Base-by-base conservation (phyloP, 441 rosid species). In the Gossypium davidsonii region DNA sequence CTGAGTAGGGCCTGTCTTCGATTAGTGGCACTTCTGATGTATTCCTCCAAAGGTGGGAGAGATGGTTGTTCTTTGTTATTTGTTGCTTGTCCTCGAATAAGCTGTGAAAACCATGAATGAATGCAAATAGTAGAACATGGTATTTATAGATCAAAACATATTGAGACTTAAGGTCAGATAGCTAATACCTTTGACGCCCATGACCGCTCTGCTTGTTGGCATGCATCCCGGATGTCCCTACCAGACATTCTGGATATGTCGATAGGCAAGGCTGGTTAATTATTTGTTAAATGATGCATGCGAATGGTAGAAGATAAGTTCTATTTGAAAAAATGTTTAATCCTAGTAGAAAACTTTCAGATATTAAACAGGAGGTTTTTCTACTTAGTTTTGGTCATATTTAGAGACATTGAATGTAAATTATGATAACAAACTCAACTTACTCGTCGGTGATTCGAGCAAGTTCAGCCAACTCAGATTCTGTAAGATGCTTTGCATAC, bases 131-230 rank as follows among this genome's bases (percentile, higher is more conserved):
- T n/a, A 2, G 11, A 10, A 63, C 20, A 55, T n/a, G 12, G 25
- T 52, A 7, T 61, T 7, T 17, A 23, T 14, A 58, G 74, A 71
- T 71, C 39, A 44, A 23, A 44, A 59, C 7, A 3, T 28, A 51
- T 53, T 12, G 28, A 26, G 14, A 15, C 23, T 15, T 17, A 46
- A 20, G 63, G 11, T 12, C 14, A 4, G 8, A 23, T 14, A 12
- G 28, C 10, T 6, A 60, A 63, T 77, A 86, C 99, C 96, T 93
- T 93, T 23, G 98, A 91, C 62, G 98, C 99, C 98, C 99, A 90
- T 31, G 85, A 77, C n/a, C 99, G 83, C 85, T 95, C 99, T 46
- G 98, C 97, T 80, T 88, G 97, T 83, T 91, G 97, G 77, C 98
- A 93, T 63, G 84, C 88, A 73, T 93, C 97, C 78, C 91, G 78